Base-by-base conservation (phyloP, 345 rosid species). In the Microcos paniculata region DNA sequence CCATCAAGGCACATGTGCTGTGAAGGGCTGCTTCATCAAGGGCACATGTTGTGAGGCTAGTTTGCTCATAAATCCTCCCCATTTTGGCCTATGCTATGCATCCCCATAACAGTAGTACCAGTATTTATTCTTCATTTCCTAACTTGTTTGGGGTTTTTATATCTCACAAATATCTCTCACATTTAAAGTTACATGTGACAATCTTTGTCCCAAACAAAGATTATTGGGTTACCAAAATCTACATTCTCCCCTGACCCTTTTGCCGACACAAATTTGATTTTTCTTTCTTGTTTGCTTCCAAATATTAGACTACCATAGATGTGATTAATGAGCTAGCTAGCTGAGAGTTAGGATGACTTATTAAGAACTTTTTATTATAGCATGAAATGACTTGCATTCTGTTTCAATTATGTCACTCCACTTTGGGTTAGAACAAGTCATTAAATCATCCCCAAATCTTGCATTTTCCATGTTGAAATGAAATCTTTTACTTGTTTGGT, bases 1-100 rank as follows among this genome's bases (percentile, higher is more conserved):
- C 76, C 86, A 61, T 5, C 1, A 12, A 68, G 38, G 80, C 88
- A 83, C 86, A 80, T 85, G 84, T 51, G 43, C 43, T 52, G n/a
- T 53, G 35, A 45, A 72, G 65, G 38, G 24, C 66, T 42, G 66
- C 43, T 72, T 62, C 59, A 74, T 74, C 52, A 74, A 62, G 52
- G 49, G 78, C 71, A 75, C 78, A 75, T 71, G 78, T 64, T 64
- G 23, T 64, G 62, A 78, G 51, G 42, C 40, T 79, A 74, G 35
- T 75, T 77, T 66, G 70, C 46, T 59, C 80, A 46, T 63, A 18
- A 53, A 52, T 15, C 14, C 31, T 10, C 35, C 31, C 75, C 21
- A 28, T 57, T 78, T 80, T 62, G 77, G 79, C 76, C 74, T 30
- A 51, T 70, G 26, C 73, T 70, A 14, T 59, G n/a, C 64, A 28